Evolutionary conservation across 2,329 filamentous ascomycete species (phyloP).

Genomic region (Ceratocystis eucalypticola): DNA sequence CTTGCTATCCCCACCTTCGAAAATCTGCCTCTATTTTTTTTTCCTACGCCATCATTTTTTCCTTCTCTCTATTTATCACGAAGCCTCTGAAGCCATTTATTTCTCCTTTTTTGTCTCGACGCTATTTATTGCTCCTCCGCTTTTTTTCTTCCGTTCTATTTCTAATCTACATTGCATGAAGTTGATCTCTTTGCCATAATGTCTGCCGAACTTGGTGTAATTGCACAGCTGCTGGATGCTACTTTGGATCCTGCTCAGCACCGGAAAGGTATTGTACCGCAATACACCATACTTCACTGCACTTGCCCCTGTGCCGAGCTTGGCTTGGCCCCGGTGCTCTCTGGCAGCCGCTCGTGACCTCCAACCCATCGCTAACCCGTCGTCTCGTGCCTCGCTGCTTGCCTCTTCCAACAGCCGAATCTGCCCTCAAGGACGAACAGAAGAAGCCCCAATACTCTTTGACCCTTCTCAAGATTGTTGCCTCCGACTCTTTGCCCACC

Average conservation of each 20-base stretch:
- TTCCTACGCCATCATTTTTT: constrained; percentile 1
- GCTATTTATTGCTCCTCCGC: neutral
- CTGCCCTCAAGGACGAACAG: constrained; percentile 64
- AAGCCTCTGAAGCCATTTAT: constrained; percentile 4
- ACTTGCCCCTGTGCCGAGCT: neutral
- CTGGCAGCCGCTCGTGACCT: neutral
- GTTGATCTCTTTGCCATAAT: constrained; percentile 28
- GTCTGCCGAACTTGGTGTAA: constrained; percentile 42
- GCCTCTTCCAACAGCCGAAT: constrained; percentile 51
- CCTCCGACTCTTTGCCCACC: constrained; percentile 53
- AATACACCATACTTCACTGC: constrained; percentile 24
- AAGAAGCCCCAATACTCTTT: constrained; percentile 78
- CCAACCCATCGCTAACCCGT: neutral
- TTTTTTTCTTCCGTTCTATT: constrained; percentile 1
- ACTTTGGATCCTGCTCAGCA: constrained; percentile 79
- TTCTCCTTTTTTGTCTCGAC: constrained; percentile 4
- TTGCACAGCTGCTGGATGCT: constrained; percentile 77
- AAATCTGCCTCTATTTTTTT: constrained; percentile 9
- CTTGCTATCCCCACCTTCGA: constrained; percentile 3
- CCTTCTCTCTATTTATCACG: constrained; percentile 1
- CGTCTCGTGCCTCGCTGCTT: too few species aligned
- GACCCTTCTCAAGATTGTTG: constrained; percentile 78
- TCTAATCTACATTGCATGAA: constrained; percentile 12
- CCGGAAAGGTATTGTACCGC: constrained; percentile 55
- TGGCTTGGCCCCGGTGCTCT: neutral